Evolutionary conservation across 768 basidiomycete genomes (phyloP), one percentile per base, ranked within the genome.

Genomic region (Lentinus brumalis): DNA sequence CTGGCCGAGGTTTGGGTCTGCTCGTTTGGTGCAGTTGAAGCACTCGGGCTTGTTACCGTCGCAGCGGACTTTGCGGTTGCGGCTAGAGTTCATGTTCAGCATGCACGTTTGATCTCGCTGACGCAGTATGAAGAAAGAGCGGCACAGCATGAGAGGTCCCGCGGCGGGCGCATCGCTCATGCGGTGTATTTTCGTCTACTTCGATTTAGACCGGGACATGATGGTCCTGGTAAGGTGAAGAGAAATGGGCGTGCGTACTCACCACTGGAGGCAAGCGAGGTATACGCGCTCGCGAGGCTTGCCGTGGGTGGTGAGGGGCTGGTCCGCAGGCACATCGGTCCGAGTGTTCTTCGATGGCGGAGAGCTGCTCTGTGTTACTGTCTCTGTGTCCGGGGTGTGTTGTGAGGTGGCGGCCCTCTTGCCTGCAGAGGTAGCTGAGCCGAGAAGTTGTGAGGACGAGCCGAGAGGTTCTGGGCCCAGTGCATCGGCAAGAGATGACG

Each of bases 251-350:
- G 6, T 32, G n/a, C 39, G 50, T 14, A 55, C 80, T 30, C 62
- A 89, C 90, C 91, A 92, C 73, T 89, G 89, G n/a, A 86, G 31
- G 70, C 91, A 93, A 29, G 91, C 91, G 35, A 92, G 86, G 63
- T 83, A 92, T 16, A 92, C 91, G 31, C 91, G 81, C 15, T 84
- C 81, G n/a, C 91, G 81, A 18, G 83, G 86, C 64, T 83, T 91
- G 9, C 91, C 91, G 70, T 91, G 88, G 0, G 88, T 86, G 0
- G 91, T 92, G 35, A 87, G 84, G 3, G 91, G 91, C 65, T 92
- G 91, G 66, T 87, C 86, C 4, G 87, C 79, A 2, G 89, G 85
- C 30, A 91, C 83, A 44, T 83, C 83, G 50, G 89, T 86, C 18
- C 35, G 35, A 35, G 35, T 35, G 1, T 3, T 35, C 7, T 35